Base-by-base conservation (phyloP, 805 yeast species). In the Pichia phayaonensis region DNA sequence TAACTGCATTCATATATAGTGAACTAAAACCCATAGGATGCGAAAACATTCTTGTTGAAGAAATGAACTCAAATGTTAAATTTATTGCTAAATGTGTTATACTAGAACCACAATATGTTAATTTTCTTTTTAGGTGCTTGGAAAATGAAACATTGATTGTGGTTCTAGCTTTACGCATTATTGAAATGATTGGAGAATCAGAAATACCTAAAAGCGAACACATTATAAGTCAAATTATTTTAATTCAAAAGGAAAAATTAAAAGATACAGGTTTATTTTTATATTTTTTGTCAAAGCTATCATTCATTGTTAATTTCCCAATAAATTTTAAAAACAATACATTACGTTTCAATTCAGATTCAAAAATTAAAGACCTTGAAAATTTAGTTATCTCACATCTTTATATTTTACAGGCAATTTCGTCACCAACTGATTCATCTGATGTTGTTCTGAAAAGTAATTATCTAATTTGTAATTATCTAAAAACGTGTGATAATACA, bases 221-320 rank as follows among this genome's bases (percentile, higher is more conserved):
- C 1, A 21, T 57, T 0, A 57, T 69, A 2, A 49, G 64, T 2
- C 49, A 57, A 7, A 58, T 65, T 16, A 60, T 66, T 8, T 23
- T 63, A 7, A 40, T 57, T 45, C 44, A 50, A 15, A 65, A 61
- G 42, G 51, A 55, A 29, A 55, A 50, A 2, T 36, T 63, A 3
- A 53, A 49, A 13, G 69, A 65, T 44, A 62, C 63, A 24, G 67
- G 68, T 0, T 45, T 64, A 20, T 64, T 66, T 41, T 47, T 64
- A 4, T 59, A 64, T 50, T 56, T 68, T 56, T 58, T 68, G 48
- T 54, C 65, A 44, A 50, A 61, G 43, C 44, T 69, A 46, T 47
- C 65, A 27, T 53, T 58, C 47, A 34, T 55, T 45, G 44, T 57
- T 31, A 58, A 59, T 55, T 55, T 66, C 55, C 52, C 59, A 42